These are phyloP conservation scores for Coriaria nepalensis DNA, from an alignment of 306 rosid genomes.

Conservation along the genomic window DNA sequence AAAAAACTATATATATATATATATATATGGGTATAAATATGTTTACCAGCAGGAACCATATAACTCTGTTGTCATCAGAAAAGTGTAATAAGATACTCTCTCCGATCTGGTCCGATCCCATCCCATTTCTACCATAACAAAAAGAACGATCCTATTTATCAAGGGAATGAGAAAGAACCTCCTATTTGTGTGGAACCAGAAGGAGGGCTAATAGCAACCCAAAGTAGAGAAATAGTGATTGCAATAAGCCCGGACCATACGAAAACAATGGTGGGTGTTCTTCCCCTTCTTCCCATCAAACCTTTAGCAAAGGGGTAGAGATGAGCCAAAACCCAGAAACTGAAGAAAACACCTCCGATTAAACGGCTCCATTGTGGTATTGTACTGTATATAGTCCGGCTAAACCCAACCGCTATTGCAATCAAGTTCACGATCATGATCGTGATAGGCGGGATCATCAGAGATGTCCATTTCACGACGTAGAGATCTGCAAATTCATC, in stretches of 20 bases:
- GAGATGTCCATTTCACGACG: constrained; percentile 69
- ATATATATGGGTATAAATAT: no score
- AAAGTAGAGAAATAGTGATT: constrained; percentile 82
- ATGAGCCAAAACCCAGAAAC: constrained; percentile 93
- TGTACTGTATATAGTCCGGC: constrained; percentile 74
- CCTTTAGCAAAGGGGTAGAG: constrained; percentile 94
- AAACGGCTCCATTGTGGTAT: constrained; percentile 89
- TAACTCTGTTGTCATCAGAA: no score
- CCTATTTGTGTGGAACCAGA: constrained; percentile 57
- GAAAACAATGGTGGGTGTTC: constrained; percentile 92
- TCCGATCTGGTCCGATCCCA: no score
- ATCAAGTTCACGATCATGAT: constrained; percentile 85
- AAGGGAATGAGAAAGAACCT: constrained; percentile 85
- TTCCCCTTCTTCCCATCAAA: constrained; percentile 89
- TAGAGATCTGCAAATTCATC: constrained; percentile 89
- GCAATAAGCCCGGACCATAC: constrained; percentile 97
- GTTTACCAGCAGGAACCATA: no score
- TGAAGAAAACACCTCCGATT: constrained; percentile 91
- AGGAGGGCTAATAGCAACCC: constrained; percentile 96
- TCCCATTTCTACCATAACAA: no score
- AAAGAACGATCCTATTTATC: constrained; percentile 22
- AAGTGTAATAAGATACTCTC: no score
- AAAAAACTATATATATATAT: no score
- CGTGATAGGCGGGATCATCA: constrained; percentile 88
- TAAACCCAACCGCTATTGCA: constrained; percentile 82